phyloP scores from a whole-genome alignment of 2,329 filamentous ascomycete genomes.

The Tympanopsis confertula region DNA sequence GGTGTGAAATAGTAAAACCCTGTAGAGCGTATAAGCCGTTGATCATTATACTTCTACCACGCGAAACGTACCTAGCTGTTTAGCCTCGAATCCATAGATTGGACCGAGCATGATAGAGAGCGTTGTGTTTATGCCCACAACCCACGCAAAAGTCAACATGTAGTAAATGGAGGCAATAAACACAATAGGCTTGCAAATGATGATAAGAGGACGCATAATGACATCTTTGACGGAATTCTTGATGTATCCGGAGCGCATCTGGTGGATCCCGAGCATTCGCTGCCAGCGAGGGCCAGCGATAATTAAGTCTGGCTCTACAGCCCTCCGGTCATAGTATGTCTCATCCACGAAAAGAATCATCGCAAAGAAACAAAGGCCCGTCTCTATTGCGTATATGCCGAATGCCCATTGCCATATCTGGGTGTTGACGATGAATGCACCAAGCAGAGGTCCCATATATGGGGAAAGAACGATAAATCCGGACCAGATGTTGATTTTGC shows the following conservation, averaged over 20 bases:
- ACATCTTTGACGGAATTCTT: conserved; percentile 27
- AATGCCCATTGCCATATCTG: conserved; percentile 32
- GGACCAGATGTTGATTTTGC: conserved; percentile 37
- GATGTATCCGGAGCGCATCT: conserved; percentile 19
- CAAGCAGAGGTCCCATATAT: conserved; percentile 30
- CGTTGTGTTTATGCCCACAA: conserved; percentile 43
- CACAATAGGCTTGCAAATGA: conserved; percentile 25
- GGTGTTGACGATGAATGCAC: conserved; percentile 34
- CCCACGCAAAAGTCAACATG: conserved; percentile 31
- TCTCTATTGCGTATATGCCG: conserved; percentile 31
- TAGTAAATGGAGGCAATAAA: conserved; percentile 22
- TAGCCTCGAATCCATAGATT: conserved; percentile 35
- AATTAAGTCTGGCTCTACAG: conserved; percentile 21
- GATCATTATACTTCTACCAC: background rate
- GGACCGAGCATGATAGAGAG: conserved; percentile 36
- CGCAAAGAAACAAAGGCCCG: conserved; percentile 21
- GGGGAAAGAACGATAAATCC: conserved; percentile 23
- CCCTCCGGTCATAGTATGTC: conserved; percentile 34
- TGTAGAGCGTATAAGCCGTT: conserved; percentile 4
- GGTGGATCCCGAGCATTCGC: conserved; percentile 16
- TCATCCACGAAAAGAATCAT: conserved; percentile 30
- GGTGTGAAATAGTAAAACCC: conserved; percentile 46
- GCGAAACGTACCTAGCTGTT: conserved; percentile 29
- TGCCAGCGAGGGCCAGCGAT: conserved; percentile 14
- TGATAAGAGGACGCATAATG: conserved; percentile 21